A percentile compares a stretch with the other conserved stretches of the same genome.
These are phyloP conservation scores for Nemania sp. DNA, from an alignment of 2,329 filamentous ascomycete species.

Conservation along the genomic window DNA sequence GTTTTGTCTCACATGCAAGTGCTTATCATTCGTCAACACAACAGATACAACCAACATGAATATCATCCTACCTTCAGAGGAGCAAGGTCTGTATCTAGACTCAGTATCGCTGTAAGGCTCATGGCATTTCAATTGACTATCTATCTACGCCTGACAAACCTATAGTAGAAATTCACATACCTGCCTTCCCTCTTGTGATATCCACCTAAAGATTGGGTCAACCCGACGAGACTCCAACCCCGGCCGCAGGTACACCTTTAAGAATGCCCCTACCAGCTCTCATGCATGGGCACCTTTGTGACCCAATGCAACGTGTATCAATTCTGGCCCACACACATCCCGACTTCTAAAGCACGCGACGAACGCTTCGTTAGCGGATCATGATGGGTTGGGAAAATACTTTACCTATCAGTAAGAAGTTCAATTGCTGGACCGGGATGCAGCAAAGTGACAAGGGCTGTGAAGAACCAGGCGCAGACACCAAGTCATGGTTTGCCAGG, in stretches of 20 bases:
- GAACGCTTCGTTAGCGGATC: conserved; percentile 17
- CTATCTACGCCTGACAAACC: conserved; percentile 16
- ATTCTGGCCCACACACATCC: background rate
- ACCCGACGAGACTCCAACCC: background rate
- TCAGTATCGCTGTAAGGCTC: background rate
- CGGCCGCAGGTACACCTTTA: background rate
- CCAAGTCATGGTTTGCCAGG: conserved; percentile 4
- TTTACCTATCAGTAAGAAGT: conserved; percentile 25
- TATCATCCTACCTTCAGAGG: background rate
- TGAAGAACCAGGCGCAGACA: conserved; percentile 1
- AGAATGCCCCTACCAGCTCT: background rate
- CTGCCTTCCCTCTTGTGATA: background rate
- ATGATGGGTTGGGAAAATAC: conserved; percentile 15
- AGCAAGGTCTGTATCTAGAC: background rate
- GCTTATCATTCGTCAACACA: background rate
- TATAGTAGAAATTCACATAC: background rate
- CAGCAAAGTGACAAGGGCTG: background rate
- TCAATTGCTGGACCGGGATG: conserved; percentile 10
- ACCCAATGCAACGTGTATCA: background rate
- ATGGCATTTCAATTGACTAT: conserved; percentile 6
- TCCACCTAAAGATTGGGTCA: background rate
- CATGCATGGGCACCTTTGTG: background rate
- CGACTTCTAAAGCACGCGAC: conserved; percentile 4
- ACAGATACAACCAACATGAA: too few relatives aligned
- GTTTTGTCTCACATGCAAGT: background rate